Evolutionary conservation across 129 eudicot genomes (phyloP), one percentile per base, ranked within the genome.

Genomic region (Saussurea involucrata): DNA sequence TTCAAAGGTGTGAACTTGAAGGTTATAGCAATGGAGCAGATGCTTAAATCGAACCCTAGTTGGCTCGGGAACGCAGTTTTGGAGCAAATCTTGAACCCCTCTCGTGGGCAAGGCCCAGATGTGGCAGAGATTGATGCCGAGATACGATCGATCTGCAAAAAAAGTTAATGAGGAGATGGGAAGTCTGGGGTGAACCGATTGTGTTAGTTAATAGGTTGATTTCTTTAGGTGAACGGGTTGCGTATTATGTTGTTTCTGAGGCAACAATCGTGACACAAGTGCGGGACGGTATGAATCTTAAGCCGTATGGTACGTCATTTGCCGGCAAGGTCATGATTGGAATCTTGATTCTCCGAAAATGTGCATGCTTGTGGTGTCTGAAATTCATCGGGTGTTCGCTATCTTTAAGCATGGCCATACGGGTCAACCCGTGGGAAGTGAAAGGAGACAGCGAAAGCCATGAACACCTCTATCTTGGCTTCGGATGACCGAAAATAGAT

Each of bases 231-330:
- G 85, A 83, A 82, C 57, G 84, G 22, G 86, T 76, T 32, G 88
- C 91, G 0, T 87, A 84, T 75, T 84, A 81, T 63, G 75, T 75
- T 6, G 34, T 87, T 71, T 84, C 90, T 0, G 83, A 80, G 44
- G 81, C 81, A 27, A 81, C 72, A n/a, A 68, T 82, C 49, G 91
- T 87, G 6, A 86, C 83, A n/a, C 87, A 85, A 2, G 80, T 83
- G 4, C 74, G 91, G 58, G 91, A 87, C 25, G 91, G 88, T 13
- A 87, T 87, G 91, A 87, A 87, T 60, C 80, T 87, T 20, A 85
- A 74, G 11, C 86, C 91, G 13, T 87, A 84, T 28, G 86, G 75
- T 87, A 87, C 34, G 69, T 87, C 4, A 82, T 87, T 4, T 84
- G 86, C 58, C 81, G 88, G 79, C 82, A 85, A 42, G 88, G 85